These are phyloP conservation scores for Candida jianshihensis DNA, from an alignment of 805 yeast genomes.

Conservation along the genomic window DNA sequence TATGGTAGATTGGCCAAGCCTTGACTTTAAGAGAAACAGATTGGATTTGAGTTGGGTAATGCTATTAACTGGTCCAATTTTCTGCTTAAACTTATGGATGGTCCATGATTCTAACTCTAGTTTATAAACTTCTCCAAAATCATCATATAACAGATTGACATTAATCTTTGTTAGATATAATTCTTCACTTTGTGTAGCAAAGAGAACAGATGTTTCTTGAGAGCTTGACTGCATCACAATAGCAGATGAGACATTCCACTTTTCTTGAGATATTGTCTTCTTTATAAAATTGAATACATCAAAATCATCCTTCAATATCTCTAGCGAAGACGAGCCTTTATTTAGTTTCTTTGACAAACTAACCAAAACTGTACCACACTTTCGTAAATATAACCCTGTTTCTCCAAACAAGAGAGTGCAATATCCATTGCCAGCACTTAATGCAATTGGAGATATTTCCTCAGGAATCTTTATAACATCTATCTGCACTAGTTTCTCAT, in stretches of 20 bases:
- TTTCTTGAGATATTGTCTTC: conserved; percentile 1
- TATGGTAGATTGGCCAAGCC: conserved; percentile 2
- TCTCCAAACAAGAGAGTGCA: conserved; percentile 8
- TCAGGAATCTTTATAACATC: conserved; percentile 6
- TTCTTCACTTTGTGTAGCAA: conserved; percentile 5
- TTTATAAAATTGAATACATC: conserved; percentile 1
- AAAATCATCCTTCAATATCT: background rate
- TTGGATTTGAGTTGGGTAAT: conserved; percentile 5
- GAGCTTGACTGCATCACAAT: too few species aligned
- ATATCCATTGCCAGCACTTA: background rate
- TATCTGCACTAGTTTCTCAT: conserved; percentile 2
- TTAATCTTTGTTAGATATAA: conserved; percentile 5
- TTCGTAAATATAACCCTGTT: conserved; percentile 9
- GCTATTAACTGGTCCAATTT: conserved; percentile 1
- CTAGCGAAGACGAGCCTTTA: conserved; percentile 4
- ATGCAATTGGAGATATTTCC: conserved; percentile 5
- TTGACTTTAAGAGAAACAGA: conserved; percentile 6
- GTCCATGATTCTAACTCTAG: conserved; percentile 8
- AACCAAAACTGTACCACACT: conserved; percentile 1
- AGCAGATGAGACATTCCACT: conserved; percentile 8
- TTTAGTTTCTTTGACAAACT: background rate
- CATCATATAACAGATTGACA: conserved; percentile 1
- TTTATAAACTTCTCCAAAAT: conserved; percentile 7
- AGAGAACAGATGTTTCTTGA: too few species aligned
- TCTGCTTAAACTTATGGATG: conserved; percentile 2